phyloP scores from a whole-genome alignment of 768 basidiomycete species.

The Myochromella boudieri region DNA sequence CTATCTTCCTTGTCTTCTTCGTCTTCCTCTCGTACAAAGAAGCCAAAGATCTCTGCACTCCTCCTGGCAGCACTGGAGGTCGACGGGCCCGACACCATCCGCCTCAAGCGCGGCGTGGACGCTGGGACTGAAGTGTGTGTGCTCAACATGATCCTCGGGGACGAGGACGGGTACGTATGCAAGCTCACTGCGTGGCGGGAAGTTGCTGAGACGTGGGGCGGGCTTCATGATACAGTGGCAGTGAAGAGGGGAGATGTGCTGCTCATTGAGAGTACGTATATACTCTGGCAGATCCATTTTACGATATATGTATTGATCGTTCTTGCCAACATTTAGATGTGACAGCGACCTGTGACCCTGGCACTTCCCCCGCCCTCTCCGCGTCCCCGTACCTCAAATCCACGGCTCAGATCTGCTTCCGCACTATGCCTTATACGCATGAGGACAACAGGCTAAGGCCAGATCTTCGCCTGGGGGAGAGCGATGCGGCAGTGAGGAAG shows the following conservation, averaged over 20 bases:
- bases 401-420: slow-evolving; percentile 68
- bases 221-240: slow-evolving; percentile 34
- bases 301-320: not conserved
- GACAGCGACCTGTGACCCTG: slow-evolving; percentile 42
- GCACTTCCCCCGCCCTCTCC: slow-evolving; percentile 49
- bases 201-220: slow-evolving; percentile 71
- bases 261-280: slow-evolving; percentile 61
- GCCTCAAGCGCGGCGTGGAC: slow-evolving; percentile 65
- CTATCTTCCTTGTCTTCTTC: slow-evolving; percentile 33
- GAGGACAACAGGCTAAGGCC: slow-evolving; percentile 65
- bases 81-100: slow-evolving; percentile 71
- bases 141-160: slow-evolving; percentile 70
- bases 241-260: slow-evolving; percentile 73
- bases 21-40: not conserved
- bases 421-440: slow-evolving; percentile 66
- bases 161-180: slow-evolving; percentile 66
- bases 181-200: slow-evolving; percentile 82
- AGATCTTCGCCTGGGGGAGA: slow-evolving; percentile 68
- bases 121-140: slow-evolving; percentile 70
- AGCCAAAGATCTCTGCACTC: slow-evolving; percentile 15
- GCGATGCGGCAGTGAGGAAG: slow-evolving; percentile 66
- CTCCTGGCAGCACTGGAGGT: slow-evolving; percentile 73
- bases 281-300: not conserved
- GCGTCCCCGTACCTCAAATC: slow-evolving; percentile 72
- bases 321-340: slow-evolving; percentile 43